Conservation (phyloP, 2,329 filamentous ascomycete species). For the Paecilomyces variotii region DNA sequence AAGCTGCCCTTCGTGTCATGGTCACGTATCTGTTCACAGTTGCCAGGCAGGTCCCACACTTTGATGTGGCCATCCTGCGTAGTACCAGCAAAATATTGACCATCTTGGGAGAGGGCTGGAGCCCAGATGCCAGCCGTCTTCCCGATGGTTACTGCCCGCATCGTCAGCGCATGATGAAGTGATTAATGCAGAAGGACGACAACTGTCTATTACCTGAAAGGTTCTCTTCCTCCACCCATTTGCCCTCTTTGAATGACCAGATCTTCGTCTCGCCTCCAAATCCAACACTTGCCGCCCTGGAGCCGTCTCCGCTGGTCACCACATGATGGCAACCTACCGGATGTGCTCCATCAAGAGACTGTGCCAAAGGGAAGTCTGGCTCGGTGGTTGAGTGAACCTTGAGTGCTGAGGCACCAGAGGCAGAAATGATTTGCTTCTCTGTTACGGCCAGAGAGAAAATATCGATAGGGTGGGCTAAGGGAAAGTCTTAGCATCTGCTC, state of each 20-base stretch:
- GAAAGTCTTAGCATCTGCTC: constrained; percentile 12
- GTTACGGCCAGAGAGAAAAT: constrained; percentile 79
- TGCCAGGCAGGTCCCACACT: constrained; percentile 66
- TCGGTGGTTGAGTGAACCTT: constrained; percentile 69
- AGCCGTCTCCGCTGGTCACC: constrained; percentile 60
- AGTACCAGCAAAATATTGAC: constrained; percentile 75
- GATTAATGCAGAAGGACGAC: background rate
- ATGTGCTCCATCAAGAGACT: constrained; percentile 74
- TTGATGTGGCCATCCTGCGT: constrained; percentile 83
- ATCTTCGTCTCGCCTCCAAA: constrained; percentile 84
- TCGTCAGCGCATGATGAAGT: constrained; percentile 1
- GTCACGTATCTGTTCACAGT: constrained; percentile 59
- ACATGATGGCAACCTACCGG: constrained; percentile 88
- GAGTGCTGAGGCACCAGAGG: constrained; percentile 74
- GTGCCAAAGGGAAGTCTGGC: constrained; percentile 65
- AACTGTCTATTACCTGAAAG: constrained; percentile 32
- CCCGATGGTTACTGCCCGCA: constrained; percentile 36
- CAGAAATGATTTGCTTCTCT: constrained; percentile 65
- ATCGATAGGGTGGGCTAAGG: constrained; percentile 70
- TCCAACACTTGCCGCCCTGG: constrained; percentile 69
- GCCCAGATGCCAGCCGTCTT: constrained; percentile 75
- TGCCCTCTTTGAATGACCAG: constrained; percentile 57
- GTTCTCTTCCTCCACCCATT: constrained; percentile 46
- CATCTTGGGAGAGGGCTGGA: constrained; percentile 74
- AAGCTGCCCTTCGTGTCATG: constrained; percentile 93